These are phyloP conservation scores for Talaromyces adpressus DNA, from an alignment of 495 filamentous ascomycete species.

Conservation along the genomic window DNA sequence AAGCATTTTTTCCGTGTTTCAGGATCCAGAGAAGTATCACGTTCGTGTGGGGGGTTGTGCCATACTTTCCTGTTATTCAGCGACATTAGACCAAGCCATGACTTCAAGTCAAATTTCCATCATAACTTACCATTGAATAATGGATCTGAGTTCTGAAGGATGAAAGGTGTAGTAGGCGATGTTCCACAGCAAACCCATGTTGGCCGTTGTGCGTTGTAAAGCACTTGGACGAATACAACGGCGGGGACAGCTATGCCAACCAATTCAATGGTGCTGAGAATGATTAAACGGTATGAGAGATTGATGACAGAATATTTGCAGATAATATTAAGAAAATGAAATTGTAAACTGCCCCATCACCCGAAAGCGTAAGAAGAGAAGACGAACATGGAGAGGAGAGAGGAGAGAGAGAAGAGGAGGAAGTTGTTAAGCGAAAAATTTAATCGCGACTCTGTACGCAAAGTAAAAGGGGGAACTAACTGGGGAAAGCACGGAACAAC, in stretches of 20 bases:
- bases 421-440: constrained; percentile 1
- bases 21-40: constrained; percentile 67
- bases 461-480: background rate
- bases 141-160: constrained; percentile 68
- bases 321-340: constrained; percentile 5
- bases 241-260: background rate
- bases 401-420: background rate
- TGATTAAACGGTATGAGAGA: constrained; percentile 15
- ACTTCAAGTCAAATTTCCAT: background rate
- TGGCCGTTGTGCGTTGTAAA: constrained; percentile 13
- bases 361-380: background rate
- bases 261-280: background rate
- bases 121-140: constrained; percentile 82
- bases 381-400: background rate
- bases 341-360: background rate
- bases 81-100: background rate
- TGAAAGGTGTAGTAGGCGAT: constrained; percentile 73
- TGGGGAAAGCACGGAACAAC: constrained; percentile 3
- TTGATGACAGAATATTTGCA: constrained; percentile 15
- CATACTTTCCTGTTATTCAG: constrained; percentile 71
- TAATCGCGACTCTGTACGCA: background rate
- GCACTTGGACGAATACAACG: background rate
- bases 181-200: constrained; percentile 48
- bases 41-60: constrained; percentile 88
- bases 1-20: constrained; percentile 73